Percentiles rank a stretch among this genome's conserved stretches.
Evolutionary conservation across 2,329 filamentous ascomycete genomes (phyloP).

Genomic region (Cladophialophora bantiana): DNA sequence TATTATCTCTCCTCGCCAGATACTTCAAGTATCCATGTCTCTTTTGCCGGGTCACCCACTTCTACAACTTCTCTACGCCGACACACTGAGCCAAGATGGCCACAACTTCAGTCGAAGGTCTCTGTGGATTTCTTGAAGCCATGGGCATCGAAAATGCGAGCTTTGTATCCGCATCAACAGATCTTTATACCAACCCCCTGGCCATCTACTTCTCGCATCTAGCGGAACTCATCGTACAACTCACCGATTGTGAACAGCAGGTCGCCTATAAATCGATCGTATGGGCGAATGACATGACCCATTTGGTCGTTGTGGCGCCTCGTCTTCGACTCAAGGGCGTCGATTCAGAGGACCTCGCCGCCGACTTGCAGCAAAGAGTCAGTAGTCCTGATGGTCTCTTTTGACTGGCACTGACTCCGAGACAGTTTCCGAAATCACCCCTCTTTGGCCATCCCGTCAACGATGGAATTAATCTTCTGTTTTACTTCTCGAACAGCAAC

Average conservation of each 20-base stretch:
- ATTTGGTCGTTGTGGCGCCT: constrained; percentile 79
- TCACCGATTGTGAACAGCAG: constrained; percentile 72
- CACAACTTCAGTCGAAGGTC: constrained; percentile 38
- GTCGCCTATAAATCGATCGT: constrained; percentile 78
- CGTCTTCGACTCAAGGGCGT: constrained; percentile 77
- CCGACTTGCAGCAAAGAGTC: constrained; percentile 49
- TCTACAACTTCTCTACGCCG: not conserved
- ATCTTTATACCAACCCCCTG: constrained; percentile 68
- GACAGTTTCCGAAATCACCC: constrained; percentile 73
- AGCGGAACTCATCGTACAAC: constrained; percentile 69
- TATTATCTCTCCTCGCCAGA: not conserved
- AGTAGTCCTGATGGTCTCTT: not conserved
- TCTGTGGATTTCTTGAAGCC: constrained; percentile 40
- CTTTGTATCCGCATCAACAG: constrained; percentile 32
- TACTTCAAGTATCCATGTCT: constrained; percentile 1
- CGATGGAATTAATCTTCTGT: constrained; percentile 73
- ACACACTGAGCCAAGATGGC: constrained; percentile 17
- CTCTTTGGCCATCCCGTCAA: constrained; percentile 73
- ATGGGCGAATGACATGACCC: constrained; percentile 85
- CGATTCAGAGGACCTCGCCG: constrained; percentile 68
- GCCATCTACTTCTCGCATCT: constrained; percentile 83
- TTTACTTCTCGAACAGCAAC: constrained; percentile 76
- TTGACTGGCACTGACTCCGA: not conserved
- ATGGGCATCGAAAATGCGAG: constrained; percentile 37
- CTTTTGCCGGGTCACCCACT: not conserved